Evolutionary conservation across 345 rosid species (phyloP), one percentile per base, ranked within the genome.

Genomic region (Boechera stricta): DNA sequence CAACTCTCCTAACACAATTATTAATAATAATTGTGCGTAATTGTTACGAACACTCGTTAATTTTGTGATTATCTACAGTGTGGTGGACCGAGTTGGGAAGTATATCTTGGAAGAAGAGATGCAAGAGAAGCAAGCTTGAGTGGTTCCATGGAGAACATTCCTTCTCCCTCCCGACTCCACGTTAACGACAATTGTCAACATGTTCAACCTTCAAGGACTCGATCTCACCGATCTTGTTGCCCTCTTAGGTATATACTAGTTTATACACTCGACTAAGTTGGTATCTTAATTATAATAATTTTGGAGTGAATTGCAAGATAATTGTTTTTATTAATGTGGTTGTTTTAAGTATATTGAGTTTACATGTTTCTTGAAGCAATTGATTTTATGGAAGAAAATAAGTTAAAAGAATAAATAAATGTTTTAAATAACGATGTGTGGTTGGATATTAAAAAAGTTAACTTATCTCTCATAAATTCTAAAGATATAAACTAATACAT

Each of bases 81-180:
- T 35, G 97, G 92, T 0, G 97, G 98, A 69, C 92, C 97, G 4
- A 61, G 71, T 28, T 91, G 95, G 95, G 87, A 86, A 77, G 91
- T 93, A 45, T 87, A 92, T 53, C 75, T 91, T 1, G 97, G 98
- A 79, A 83, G 97, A 68, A 82, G 85, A 75, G 97, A 93, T 79
- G 86, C 97, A 3, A 87, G 79, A 73, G 82, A 87, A 8, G 91
- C 92, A 12, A 93, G 87, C 74, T 76, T 89, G 3, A 81, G 71
- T 36, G 80, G 81, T 57, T 77, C 98, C 45, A 88, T 89, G 85
- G 78, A 36, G 39, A 81, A 85, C 70, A 89, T 93, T 63, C 97
- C 98, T 21, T 59, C 84, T 8, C 93, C 98, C 84, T 8, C 93
- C 98, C 13, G 83, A 87, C 77, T 84, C 93, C 54, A 93, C 97